Percentiles rank a stretch among this genome's conserved stretches.
phyloP scores from a whole-genome alignment of 1,139 yeast genomes.

The Cylindricascospora bacillispora region DNA sequence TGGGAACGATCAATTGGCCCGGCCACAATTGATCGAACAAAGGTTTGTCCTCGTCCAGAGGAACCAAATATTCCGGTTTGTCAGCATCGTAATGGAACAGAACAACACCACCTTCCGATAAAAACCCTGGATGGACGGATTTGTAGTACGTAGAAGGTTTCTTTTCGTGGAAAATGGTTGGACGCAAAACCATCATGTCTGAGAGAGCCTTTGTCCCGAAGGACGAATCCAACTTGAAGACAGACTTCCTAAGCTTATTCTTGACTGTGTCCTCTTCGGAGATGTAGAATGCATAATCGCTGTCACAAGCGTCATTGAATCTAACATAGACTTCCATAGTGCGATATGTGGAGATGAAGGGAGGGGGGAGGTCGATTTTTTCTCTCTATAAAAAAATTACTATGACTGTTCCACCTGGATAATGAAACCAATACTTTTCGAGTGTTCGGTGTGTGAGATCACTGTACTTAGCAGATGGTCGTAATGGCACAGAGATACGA shows the following conservation, averaged over 20 bases:
- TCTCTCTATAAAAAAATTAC: too few species aligned
- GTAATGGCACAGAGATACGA: too few species aligned
- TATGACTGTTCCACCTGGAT: too few species aligned
- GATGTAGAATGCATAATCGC: slow-evolving; percentile 81
- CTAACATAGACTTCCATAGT: slow-evolving; percentile 64
- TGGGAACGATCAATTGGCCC: slow-evolving; percentile 77
- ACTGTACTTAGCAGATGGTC: too few species aligned
- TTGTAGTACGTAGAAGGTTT: slow-evolving; percentile 55
- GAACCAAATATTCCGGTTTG: slow-evolving; percentile 31
- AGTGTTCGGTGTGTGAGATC: too few species aligned
- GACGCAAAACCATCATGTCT: slow-evolving; percentile 63
- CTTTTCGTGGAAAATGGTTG: slow-evolving; percentile 56
- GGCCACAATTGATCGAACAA: slow-evolving; percentile 65
- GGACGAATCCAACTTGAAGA: slow-evolving; percentile 30
- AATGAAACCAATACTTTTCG: too few species aligned
- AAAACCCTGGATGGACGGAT: slow-evolving; percentile 67
- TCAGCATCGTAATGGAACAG: slow-evolving; percentile 53
- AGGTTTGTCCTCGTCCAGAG: slow-evolving; percentile 35
- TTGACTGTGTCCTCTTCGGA: slow-evolving; percentile 43
- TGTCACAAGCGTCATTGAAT: slow-evolving; percentile 71
- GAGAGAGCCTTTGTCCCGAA: slow-evolving; percentile 23
- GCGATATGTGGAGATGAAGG: too few species aligned
- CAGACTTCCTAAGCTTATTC: slow-evolving; percentile 38
- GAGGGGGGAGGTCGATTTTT: too few species aligned
- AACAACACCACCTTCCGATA: slow-evolving; percentile 74